Conservation (phyloP, 1,139 yeast genomes). For the Hanseniaspora gamundiae region DNA sequence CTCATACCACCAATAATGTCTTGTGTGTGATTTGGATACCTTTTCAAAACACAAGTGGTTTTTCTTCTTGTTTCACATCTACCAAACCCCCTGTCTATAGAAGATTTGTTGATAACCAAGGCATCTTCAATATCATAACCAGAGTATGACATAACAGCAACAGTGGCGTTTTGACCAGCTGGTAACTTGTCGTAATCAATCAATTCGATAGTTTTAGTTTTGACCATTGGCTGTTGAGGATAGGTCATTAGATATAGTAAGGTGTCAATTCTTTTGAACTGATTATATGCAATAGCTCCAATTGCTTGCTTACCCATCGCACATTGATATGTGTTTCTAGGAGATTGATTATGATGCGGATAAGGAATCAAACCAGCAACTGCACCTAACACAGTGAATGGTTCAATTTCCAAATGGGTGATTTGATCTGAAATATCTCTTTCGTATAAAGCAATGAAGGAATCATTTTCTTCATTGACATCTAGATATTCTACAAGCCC, state of each 20-base stretch:
- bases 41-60: slow-evolving; percentile 76
- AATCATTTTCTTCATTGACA: slow-evolving; percentile 95
- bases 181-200: slow-evolving; percentile 94
- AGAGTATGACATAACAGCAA: slow-evolving; percentile 97
- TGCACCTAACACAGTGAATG: slow-evolving; percentile 79
- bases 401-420: slow-evolving; percentile 93
- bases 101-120: slow-evolving; percentile 79
- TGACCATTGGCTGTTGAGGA: slow-evolving; percentile 99
- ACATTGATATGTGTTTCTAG: slow-evolving; percentile 97
- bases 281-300: slow-evolving; percentile 97
- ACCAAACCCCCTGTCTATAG: slow-evolving; percentile 94
- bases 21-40: slow-evolving; percentile 87
- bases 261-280: slow-evolving; percentile 90
- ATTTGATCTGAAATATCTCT: slow-evolving; percentile 40
- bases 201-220: slow-evolving; percentile 90
- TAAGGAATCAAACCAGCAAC: slow-evolving; percentile 98
- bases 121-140: slow-evolving; percentile 99
- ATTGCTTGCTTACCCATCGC: slow-evolving; percentile 99
- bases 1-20: slow-evolving; percentile 89
- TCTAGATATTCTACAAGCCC: slow-evolving; percentile 94
- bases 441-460: slow-evolving; percentile 86
- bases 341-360: slow-evolving; percentile 99
- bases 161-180: slow-evolving; percentile 98
- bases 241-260: slow-evolving; percentile 88
- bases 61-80: slow-evolving; percentile 95